A percentile compares a stretch with the other conserved stretches of the same genome.
These are phyloP conservation scores for Sesbania bispinosa DNA, from an alignment of 306 rosid species.

Conservation along the genomic window DNA sequence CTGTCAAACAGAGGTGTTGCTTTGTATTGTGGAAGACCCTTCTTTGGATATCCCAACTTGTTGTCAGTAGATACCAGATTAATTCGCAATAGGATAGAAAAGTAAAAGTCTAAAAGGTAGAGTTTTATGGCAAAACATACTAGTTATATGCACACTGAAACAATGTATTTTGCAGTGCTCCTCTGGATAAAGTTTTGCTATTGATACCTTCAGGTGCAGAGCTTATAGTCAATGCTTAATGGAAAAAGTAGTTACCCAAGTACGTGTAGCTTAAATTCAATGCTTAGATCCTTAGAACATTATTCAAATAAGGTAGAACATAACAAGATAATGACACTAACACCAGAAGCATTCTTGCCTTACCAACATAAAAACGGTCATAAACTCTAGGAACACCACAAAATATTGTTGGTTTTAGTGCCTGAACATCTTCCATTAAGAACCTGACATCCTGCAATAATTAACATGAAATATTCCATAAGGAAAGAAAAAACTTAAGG, in stretches of 20 bases:
- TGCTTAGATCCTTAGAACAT: neutral
- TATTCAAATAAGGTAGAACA: neutral
- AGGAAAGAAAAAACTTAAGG: neutral
- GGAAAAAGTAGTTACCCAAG: neutral
- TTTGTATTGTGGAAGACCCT: constrained; percentile 73
- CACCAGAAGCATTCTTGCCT: neutral
- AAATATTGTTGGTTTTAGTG: constrained; percentile 73
- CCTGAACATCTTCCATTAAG: constrained; percentile 78
- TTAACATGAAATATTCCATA: constrained; percentile 12
- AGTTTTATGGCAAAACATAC: constrained; percentile 45
- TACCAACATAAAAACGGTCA: constrained; percentile 75
- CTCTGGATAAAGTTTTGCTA: constrained; percentile 72
- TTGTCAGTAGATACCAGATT: constrained; percentile 43
- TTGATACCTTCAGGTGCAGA: constrained; percentile 44
- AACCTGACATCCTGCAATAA: constrained; percentile 72
- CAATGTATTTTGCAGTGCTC: constrained; percentile 53
- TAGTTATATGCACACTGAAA: constrained; percentile 83
- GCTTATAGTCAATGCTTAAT: neutral
- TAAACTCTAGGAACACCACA: constrained; percentile 92
- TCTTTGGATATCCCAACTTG: constrained; percentile 79
- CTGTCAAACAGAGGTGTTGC: constrained; percentile 82
- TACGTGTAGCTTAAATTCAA: constrained; percentile 1
- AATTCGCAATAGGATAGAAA: constrained; percentile 26
- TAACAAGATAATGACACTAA: neutral
- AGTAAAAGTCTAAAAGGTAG: neutral